Evolutionary conservation across 2,329 filamentous ascomycete genomes (phyloP).

Genomic region (Juglanconis juglandina): DNA sequence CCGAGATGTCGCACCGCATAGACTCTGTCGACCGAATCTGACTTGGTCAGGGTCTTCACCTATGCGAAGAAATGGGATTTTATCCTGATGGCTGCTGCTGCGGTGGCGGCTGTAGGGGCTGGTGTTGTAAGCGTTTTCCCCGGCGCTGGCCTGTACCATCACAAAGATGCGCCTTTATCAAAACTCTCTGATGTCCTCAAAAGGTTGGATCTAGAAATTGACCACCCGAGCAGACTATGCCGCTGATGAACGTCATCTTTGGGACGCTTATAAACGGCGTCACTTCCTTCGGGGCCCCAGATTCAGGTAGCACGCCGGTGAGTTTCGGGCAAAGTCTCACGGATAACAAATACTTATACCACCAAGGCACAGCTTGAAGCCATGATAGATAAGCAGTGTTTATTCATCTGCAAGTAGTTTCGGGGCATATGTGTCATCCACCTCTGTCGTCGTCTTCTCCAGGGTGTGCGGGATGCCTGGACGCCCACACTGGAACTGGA

Average conservation of each 20-base stretch:
- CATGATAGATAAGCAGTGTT: slow-evolving; percentile 2
- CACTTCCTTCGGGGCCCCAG: slow-evolving; percentile 28
- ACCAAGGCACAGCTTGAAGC: background rate
- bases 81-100: slow-evolving; percentile 42
- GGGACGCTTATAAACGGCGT: slow-evolving; percentile 49
- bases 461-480: no score
- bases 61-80: slow-evolving; percentile 54
- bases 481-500: background rate
- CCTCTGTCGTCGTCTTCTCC: background rate
- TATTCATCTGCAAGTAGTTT: background rate
- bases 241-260: slow-evolving; percentile 59
- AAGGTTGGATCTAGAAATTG: background rate
- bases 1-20: background rate
- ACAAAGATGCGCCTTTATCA: background rate
- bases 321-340: background rate
- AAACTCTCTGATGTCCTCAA: background rate
- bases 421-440: background rate
- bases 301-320: slow-evolving; percentile 4
- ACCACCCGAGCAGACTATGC: slow-evolving; percentile 40
- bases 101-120: slow-evolving; percentile 48
- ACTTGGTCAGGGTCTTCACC: slow-evolving; percentile 37
- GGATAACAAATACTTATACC: background rate
- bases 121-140: slow-evolving; percentile 32
- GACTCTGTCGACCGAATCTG: background rate
- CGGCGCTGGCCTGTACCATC: no score